These are phyloP conservation scores for Gryganskiella cystojenkinii DNA, from an alignment of 192 early-diverging fungal species.

Conservation along the genomic window DNA sequence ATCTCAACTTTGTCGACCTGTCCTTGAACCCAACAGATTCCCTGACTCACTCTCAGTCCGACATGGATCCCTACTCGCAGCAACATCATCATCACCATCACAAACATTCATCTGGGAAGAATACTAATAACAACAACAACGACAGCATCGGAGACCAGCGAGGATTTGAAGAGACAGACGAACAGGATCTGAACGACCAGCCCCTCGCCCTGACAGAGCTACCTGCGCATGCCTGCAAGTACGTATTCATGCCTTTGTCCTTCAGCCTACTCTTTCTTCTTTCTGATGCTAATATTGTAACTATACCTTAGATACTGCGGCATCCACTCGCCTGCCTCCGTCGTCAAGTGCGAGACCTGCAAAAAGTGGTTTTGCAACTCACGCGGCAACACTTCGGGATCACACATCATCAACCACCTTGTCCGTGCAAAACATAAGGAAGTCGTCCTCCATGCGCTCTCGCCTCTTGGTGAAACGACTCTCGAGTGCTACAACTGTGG, in stretches of 20 bases:
- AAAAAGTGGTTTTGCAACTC: conserved; percentile 98
- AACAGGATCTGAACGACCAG: conserved; percentile 65
- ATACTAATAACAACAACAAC: too few relatives aligned
- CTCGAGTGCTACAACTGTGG: conserved; percentile 99
- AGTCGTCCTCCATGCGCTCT: conserved; percentile 92
- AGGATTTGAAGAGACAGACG: conserved; percentile 63
- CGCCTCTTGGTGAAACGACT: conserved; percentile 91
- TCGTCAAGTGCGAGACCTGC: conserved; percentile 94
- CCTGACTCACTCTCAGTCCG: conserved; percentile 45
- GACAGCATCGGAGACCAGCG: conserved; percentile 27
- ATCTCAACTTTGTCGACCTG: conserved; percentile 59
- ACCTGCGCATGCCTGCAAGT: conserved; percentile 84
- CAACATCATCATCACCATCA: conserved; percentile 20
- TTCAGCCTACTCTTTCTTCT: too few relatives aligned
- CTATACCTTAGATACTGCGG: conserved; percentile 83
- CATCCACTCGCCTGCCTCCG: conserved; percentile 86
- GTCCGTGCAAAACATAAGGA: conserved; percentile 95
- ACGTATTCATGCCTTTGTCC: conserved; percentile 8
- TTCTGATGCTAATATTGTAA: background rate
- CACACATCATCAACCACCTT: conserved; percentile 96
- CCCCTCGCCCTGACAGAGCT: conserved; percentile 61
- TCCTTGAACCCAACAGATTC: background rate
- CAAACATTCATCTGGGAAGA: conserved; percentile 6
- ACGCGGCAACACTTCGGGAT: conserved; percentile 87
- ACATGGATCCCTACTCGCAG: conserved; percentile 13